Percentiles rank a stretch among this genome's conserved stretches.
These are phyloP conservation scores for Hymenoscyphus fraxineus DNA, from an alignment of 2,329 filamentous ascomycete species.

Conservation along the genomic window DNA sequence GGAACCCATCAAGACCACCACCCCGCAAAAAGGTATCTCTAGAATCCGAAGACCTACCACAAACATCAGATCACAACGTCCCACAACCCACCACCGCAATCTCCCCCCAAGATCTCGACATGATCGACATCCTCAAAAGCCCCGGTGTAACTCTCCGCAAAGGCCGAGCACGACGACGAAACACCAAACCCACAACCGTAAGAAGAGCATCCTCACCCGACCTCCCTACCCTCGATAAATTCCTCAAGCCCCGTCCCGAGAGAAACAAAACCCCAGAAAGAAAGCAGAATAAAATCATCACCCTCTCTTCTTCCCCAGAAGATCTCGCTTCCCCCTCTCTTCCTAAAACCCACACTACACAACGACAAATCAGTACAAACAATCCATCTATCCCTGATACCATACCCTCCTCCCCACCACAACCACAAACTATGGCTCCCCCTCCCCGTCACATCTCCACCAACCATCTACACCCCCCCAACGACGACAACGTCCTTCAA, in stretches of 20 bases:
- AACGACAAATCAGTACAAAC: background rate
- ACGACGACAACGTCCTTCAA: background rate
- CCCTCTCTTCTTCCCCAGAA: background rate
- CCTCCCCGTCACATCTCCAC: background rate
- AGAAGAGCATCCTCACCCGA: background rate
- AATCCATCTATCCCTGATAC: background rate
- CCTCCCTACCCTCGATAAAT: background rate
- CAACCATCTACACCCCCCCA: background rate
- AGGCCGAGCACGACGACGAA: background rate
- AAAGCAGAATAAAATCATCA: background rate
- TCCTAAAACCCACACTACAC: background rate
- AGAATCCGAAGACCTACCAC: background rate
- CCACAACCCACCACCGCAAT: background rate
- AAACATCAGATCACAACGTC: background rate
- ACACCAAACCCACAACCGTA: background rate
- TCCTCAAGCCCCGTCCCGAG: background rate
- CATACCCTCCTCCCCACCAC: background rate
- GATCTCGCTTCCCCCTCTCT: background rate
- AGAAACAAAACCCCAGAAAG: background rate
- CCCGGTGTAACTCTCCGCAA: background rate
- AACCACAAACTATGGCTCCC: background rate
- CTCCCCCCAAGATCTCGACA: background rate
- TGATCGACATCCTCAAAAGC: background rate
- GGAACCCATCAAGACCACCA: constrained; percentile 1
- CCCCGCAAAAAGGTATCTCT: constrained; percentile 6